Conservation (phyloP, 495 filamentous ascomycete species). For the Friedmanniomyces simplex region DNA sequence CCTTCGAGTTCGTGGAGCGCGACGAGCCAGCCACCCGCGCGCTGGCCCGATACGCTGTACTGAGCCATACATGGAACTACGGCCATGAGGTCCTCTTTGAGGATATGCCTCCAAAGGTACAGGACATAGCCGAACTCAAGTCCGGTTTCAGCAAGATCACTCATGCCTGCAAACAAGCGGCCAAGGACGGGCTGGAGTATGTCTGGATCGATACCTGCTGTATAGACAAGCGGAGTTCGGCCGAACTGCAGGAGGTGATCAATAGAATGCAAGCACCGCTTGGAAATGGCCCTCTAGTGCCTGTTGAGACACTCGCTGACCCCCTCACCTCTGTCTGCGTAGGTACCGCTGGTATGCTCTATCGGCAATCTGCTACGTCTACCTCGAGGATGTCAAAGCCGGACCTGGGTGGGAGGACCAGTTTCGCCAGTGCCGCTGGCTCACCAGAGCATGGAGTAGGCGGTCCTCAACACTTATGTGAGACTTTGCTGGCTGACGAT, state of each 20-base stretch:
- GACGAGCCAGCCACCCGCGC: not conserved
- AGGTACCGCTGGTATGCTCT: not conserved
- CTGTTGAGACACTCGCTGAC: too few species aligned
- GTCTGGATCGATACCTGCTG: constrained; percentile 19
- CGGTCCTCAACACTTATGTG: not conserved
- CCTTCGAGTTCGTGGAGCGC: not conserved
- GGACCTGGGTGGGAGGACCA: not conserved
- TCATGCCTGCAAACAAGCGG: constrained; percentile 1
- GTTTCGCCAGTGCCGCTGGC: constrained; percentile 12
- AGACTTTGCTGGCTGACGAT: not conserved
- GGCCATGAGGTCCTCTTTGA: constrained; percentile 13
- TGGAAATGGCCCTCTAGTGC: too few species aligned
- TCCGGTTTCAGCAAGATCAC: not conserved
- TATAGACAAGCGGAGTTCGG: constrained; percentile 17
- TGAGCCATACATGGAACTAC: constrained; percentile 16
- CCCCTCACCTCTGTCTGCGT: not conserved
- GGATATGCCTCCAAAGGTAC: not conserved
- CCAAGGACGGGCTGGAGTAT: constrained; percentile 1
- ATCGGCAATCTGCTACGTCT: constrained; percentile 10
- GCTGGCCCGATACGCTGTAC: constrained; percentile 10
- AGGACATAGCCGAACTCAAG: not conserved
- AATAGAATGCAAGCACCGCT: constrained; percentile 9
- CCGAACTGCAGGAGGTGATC: constrained; percentile 15
- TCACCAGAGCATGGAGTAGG: constrained; percentile 14
- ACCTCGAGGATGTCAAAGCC: constrained; percentile 11